Evolutionary conservation across 768 basidiomycete genomes (phyloP).

Genomic region (Lactifluus echinatus): DNA sequence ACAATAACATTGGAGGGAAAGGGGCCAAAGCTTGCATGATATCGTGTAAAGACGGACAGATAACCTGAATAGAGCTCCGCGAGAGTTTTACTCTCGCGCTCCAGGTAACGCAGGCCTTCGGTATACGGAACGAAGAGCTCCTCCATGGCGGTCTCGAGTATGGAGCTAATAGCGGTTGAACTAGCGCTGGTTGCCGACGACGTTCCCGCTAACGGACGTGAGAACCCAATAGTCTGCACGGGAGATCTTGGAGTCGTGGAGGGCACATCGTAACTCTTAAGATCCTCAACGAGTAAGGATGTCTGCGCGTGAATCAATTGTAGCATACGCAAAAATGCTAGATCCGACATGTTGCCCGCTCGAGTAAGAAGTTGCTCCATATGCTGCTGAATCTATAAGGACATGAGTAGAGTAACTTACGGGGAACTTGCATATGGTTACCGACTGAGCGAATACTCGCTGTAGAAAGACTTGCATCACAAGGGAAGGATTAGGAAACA

Average conservation of each 20-base stretch:
- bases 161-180: slow-evolving; percentile 53
- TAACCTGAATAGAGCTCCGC: slow-evolving; percentile 69
- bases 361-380: slow-evolving; percentile 81
- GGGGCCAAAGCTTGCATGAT: slow-evolving; percentile 56
- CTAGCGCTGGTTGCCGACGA: slow-evolving; percentile 36
- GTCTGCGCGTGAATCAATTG: slow-evolving; percentile 81
- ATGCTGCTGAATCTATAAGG: slow-evolving; percentile 84
- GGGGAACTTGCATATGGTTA: slow-evolving; percentile 32
- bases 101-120: slow-evolving; percentile 86
- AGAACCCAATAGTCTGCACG: slow-evolving; percentile 53
- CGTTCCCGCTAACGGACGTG: slow-evolving; percentile 39
- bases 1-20: not conserved
- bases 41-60: slow-evolving; percentile 70
- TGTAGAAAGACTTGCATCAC: slow-evolving; percentile 99
- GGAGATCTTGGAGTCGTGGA: slow-evolving; percentile 56
- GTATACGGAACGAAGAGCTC: slow-evolving; percentile 93
- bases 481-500: slow-evolving; percentile 91
- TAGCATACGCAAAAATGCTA: slow-evolving; percentile 85
- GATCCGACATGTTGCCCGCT: slow-evolving; percentile 67
- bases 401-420: not conserved
- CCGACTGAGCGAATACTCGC: slow-evolving; percentile 94
- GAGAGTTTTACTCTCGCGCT: slow-evolving; percentile 80
- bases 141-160: slow-evolving; percentile 95
- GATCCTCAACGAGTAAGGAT: slow-evolving; percentile 75
- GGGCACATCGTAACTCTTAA: slow-evolving; percentile 84